These are phyloP conservation scores for Saksenaea vasiformis DNA, from an alignment of 371 early-diverging fungal species.

Conservation along the genomic window DNA sequence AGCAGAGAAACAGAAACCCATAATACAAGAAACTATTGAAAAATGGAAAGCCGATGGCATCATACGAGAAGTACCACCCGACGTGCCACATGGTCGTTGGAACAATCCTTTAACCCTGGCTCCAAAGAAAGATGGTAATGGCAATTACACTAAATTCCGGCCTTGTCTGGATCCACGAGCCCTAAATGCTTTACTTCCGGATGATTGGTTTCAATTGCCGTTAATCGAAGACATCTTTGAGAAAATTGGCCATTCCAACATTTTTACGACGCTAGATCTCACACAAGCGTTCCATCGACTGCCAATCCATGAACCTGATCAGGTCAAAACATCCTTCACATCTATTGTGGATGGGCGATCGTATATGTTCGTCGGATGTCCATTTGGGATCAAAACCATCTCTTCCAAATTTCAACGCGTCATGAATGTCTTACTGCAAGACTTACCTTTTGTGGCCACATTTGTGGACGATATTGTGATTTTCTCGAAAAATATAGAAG, in stretches of 20 bases:
- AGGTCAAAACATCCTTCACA: not conserved
- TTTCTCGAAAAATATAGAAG: too few species aligned
- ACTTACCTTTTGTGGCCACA: too few species aligned
- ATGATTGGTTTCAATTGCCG: conserved; percentile 4
- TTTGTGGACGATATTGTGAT: too few species aligned
- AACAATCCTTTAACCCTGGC: conserved; percentile 24
- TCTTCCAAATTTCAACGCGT: too few species aligned
- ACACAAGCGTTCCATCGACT: not conserved
- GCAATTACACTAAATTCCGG: too few species aligned
- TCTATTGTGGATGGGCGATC: too few species aligned
- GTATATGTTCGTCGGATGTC: too few species aligned
- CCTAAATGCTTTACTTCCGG: conserved; percentile 4
- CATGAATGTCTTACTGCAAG: too few species aligned
- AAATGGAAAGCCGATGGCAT: not conserved
- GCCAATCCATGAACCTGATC: not conserved
- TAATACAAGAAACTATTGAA: not conserved
- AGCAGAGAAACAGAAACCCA: too few species aligned
- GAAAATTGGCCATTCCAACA: too few species aligned
- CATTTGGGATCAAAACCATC: too few species aligned
- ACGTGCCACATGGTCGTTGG: not conserved
- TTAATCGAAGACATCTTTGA: not conserved
- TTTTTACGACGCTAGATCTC: not conserved
- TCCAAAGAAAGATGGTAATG: conserved; percentile 13
- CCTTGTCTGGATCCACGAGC: conserved; percentile 20
- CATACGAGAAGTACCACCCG: not conserved